Evolutionary conservation across 805 yeast genomes (phyloP).

Genomic region (Wickerhamiella slavikovae): DNA sequence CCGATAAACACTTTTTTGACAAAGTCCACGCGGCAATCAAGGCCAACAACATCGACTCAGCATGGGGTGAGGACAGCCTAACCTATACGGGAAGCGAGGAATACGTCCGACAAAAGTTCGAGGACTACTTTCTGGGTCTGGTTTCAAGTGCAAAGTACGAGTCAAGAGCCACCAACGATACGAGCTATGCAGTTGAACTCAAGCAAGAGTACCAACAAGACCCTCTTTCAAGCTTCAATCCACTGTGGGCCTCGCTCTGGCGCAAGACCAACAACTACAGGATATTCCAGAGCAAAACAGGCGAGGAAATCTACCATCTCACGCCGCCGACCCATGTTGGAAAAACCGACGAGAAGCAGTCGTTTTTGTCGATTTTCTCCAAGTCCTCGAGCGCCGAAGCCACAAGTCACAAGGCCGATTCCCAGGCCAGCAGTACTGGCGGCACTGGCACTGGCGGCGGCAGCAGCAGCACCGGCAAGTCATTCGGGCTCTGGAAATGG

Average conservation of each 20-base stretch:
- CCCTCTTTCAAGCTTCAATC: conserved; percentile 24
- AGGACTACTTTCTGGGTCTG: conserved; percentile 67
- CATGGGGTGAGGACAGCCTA: conserved; percentile 23
- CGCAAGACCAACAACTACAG: conserved; percentile 31
- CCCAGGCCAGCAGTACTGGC: too few species aligned
- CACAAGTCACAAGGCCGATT: too few species aligned
- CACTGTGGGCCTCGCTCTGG: conserved; percentile 32
- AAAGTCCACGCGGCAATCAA: conserved; percentile 30
- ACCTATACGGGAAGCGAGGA: conserved; percentile 65
- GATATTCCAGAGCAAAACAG: conserved; percentile 36
- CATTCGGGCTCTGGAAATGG: not conserved
- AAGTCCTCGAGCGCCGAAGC: conserved; percentile 4
- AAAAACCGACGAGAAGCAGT: conserved; percentile 4
- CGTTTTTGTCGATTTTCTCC: too few species aligned
- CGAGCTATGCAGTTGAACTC: conserved; percentile 25
- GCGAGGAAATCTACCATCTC: conserved; percentile 47
- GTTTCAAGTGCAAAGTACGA: conserved; percentile 52
- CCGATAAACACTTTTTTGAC: conserved; percentile 62
- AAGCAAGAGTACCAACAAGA: conserved; percentile 15
- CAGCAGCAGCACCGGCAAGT: not conserved
- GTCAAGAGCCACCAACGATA: too few species aligned
- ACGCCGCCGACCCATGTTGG: conserved; percentile 23
- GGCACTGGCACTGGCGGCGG: too few species aligned
- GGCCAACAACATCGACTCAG: conserved; percentile 21
- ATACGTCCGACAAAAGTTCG: conserved; percentile 69